Base-by-base conservation (phyloP, 2,329 filamentous ascomycete species). In the Dendrostoma leiphaemia region DNA sequence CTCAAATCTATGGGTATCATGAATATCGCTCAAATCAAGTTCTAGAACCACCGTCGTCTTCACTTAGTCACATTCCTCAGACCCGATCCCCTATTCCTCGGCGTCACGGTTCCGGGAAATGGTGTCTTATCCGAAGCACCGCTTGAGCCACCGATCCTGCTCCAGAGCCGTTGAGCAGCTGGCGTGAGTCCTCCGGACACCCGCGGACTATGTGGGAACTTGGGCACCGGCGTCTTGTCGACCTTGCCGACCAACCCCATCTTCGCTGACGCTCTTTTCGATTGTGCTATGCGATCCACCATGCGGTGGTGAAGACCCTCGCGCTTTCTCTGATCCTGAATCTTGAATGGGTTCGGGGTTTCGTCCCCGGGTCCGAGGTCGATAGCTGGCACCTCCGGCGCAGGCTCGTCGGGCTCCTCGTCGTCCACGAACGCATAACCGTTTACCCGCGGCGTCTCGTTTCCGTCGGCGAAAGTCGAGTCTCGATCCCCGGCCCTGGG, bases 381-480 rank as follows among this genome's bases (percentile, higher is more conserved):
- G 64, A 88, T 77, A 58, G 74, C 59, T n/a, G 75, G 71, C 43
- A 67, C 35, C 7, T 51, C 23, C 5, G 51, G n/a, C 7, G 69
- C 64, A 2, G 65, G 62, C 15, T 74, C 73, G 15, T 78, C 78
- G 0, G 82, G 81, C 37, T 82, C 78, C 46, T 88, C 89, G 53
- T 95, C 91, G 62, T 96, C 91, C 32, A 99, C 92, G 70, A 96
- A 97, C 0, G 91, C 83, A 68, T 97, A 99, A 1, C 94, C 94
- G 59, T 95, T 96, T 0, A 97, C 90, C 2, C 90, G 82, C 0
- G 93, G 94, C 0, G 93, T 97, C 69, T 95, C 91, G 54, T 79
- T 81, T 15, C 86, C 88, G 1, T 77, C 62, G 2, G 78, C 78
- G 9, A 75, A 68, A 4, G 70, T 75, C 6, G 82, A 82, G 61